A percentile compares a stretch with the other conserved stretches of the same genome.
These are phyloP conservation scores for Kodamaea arcana DNA, from an alignment of 1,139 yeast species.

Conservation along the genomic window DNA sequence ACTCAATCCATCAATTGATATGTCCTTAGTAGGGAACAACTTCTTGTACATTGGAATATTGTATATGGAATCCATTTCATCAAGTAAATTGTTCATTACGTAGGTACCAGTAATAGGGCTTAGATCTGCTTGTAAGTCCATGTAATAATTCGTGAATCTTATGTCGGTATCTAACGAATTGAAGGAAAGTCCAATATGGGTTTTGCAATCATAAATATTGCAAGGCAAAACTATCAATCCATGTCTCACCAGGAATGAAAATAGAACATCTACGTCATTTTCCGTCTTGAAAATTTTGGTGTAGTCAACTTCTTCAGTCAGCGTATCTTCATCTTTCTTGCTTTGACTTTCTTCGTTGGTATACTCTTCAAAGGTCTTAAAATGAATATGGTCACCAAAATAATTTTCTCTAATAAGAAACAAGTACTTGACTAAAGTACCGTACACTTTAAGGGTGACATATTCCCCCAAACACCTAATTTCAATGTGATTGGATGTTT, in stretches of 20 bases:
- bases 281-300: conserved; percentile 48
- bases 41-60: conserved; percentile 25
- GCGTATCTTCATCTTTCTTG: conserved; percentile 1
- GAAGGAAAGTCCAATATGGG: conserved; percentile 62
- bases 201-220: conserved; percentile 60
- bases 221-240: conserved; percentile 74
- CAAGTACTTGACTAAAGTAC: conserved; percentile 71
- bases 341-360: conserved; percentile 18
- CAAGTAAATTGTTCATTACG: conserved; percentile 13
- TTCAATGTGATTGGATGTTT: conserved; percentile 65
- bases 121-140: conserved; percentile 71
- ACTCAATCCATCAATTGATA: conserved; percentile 59
- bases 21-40: conserved; percentile 23
- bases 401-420: conserved; percentile 82
- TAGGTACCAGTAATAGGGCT: conserved; percentile 43
- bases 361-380: conserved; percentile 82
- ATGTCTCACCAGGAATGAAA: conserved; percentile 63
- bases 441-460: conserved; percentile 70
- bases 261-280: conserved; percentile 73
- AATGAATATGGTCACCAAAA: conserved; percentile 82
- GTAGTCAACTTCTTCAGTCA: conserved; percentile 24
- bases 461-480: conserved; percentile 63
- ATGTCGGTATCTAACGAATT: conserved; percentile 70
- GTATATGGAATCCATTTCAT: conserved; percentile 20
- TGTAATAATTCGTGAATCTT: conserved; percentile 84